Evolutionary conservation across 208 protist genomes (phyloP).

Genomic region (Porcisia hertigi): DNA sequence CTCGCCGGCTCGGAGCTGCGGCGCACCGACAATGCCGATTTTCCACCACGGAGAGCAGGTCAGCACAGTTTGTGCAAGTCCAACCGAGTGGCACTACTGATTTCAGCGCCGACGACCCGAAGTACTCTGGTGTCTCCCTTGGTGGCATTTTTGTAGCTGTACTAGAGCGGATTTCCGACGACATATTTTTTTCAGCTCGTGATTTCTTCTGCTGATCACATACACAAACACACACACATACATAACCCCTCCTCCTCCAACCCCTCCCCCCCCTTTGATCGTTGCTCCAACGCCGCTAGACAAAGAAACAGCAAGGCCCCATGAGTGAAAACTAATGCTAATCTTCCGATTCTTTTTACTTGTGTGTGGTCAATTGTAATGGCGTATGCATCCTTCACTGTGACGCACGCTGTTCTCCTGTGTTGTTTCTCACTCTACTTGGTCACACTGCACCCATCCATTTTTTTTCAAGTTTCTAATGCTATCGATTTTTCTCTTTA

Average conservation of each 20-base stretch:
- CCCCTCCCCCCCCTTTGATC: no score
- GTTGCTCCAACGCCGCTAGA: neutral
- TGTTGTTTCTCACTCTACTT: neutral
- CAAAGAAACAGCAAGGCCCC: neutral
- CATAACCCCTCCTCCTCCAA: no score
- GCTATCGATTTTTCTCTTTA: neutral
- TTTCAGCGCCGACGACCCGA: neutral
- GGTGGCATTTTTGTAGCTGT: neutral
- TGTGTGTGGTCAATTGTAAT: neutral
- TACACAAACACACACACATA: no score
- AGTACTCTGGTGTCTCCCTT: slow-evolving; percentile 7
- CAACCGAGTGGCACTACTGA: slow-evolving; percentile 2
- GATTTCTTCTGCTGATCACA: neutral
- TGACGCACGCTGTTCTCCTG: neutral
- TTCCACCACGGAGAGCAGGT: slow-evolving; percentile 8
- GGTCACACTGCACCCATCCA: no score
- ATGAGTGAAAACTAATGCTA: neutral
- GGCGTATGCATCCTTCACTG: neutral
- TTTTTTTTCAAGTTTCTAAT: no score
- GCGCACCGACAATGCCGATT: slow-evolving; percentile 10
- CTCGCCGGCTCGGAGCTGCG: slow-evolving; percentile 9
- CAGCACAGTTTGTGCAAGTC: slow-evolving; percentile 28
- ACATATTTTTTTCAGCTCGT: slow-evolving; percentile 57
- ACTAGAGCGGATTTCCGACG: no score
- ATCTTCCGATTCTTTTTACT: neutral